Evolutionary conservation across 768 basidiomycete genomes (phyloP), one percentile per base, ranked within the genome.

Genomic region (Tulasnella sp.): DNA sequence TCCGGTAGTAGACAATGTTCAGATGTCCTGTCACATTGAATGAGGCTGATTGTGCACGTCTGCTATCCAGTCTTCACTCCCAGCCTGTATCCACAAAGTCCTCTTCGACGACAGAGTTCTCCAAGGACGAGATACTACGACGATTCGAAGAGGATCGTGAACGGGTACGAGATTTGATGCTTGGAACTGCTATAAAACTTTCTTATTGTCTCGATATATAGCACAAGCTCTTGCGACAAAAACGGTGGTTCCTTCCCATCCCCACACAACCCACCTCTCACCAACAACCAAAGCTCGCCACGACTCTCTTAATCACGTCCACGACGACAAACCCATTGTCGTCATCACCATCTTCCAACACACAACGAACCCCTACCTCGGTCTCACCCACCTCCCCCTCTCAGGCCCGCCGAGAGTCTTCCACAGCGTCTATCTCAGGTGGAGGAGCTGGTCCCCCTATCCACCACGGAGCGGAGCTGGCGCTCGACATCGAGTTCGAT

Each of bases 71-170:
- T 45, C 46, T 58, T 21, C 55, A 41, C 21, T 24, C 42, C 3
- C 27, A 29, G 25, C 25, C 55, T 24, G 44, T 44, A 29, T 58
- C 55, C 4, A 29, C 31, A 29, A 54, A 61, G 51, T 64, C 66
- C 1, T 49, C 65, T 4, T 60, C 64, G 59, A 64, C 71, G 0
- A 27, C 54, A 38, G 66, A 34, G 76, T 86, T 50, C 76, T 82
- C 1, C 78, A 79, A 8, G 71, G 73, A 62, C n/a, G 89, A 92
- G 53, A 79, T 90, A 27, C 78, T 89, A 67, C 83, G 85, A 60
- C 83, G 90, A 11, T 91, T 94, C 63, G 90, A 94, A 69, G 91
- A 93, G 65, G 92, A 93, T 69, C 76, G 91, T 1, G 92, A 93
- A 66, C 80, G 92, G 41, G 73, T 73, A 50, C 42, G 72, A 62